Percentiles rank a stretch among this genome's conserved stretches.
Evolutionary conservation across 345 rosid genomes (phyloP).

Genomic region (Excoecaria agallocha): DNA sequence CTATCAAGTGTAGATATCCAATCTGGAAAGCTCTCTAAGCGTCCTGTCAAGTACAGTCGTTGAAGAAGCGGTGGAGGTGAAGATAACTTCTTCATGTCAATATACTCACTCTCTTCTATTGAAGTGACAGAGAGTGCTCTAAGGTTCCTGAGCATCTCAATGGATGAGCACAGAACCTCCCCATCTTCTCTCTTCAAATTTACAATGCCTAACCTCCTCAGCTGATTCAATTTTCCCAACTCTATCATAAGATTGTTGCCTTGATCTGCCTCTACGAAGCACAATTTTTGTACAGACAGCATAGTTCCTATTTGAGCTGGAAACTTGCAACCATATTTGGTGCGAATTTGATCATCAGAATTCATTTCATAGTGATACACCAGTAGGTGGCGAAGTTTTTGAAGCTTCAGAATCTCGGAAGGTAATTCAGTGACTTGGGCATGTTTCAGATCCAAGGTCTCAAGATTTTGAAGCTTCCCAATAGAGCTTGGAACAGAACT

Average conservation of each 20-base stretch:
- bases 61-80: constrained; percentile 31
- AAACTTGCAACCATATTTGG: constrained; percentile 13
- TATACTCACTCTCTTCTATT: constrained; percentile 9
- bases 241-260: constrained; percentile 6
- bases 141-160: constrained; percentile 22
- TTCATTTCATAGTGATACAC: constrained; percentile 3
- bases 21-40: constrained; percentile 24
- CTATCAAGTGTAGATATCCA: constrained; percentile 28
- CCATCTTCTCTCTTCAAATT: constrained; percentile 23
- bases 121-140: constrained; percentile 19
- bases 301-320: constrained; percentile 7
- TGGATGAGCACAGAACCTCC: constrained; percentile 20
- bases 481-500: constrained; percentile 3
- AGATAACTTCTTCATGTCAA: constrained; percentile 20
- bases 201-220: constrained; percentile 23
- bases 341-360: background rate
- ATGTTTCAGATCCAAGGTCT: constrained; percentile 17
- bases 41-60: constrained; percentile 24
- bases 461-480: background rate
- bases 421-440: constrained; percentile 12
- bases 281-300: constrained; percentile 21
- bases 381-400: constrained; percentile 13
- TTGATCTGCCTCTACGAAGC: constrained; percentile 22
- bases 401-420: constrained; percentile 9
- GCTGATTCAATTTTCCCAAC: constrained; percentile 18